phyloP scores from a whole-genome alignment of 2,329 filamentous ascomycete genomes.

The Penicillium italicum region DNA sequence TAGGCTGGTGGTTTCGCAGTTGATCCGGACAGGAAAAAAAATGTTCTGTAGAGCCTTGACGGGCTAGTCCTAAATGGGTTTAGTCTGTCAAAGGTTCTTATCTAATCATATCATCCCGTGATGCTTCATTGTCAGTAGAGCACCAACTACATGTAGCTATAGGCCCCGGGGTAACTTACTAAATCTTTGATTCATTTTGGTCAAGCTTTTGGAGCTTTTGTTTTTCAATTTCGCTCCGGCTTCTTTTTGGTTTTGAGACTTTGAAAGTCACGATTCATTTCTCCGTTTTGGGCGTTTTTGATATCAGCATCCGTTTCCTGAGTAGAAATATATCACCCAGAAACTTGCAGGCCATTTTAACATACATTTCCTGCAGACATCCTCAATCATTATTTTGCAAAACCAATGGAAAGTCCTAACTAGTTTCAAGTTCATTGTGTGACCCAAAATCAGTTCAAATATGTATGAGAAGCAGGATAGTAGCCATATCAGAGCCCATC shows the following conservation, averaged over 20 bases:
- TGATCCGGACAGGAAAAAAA: slow-evolving; percentile 39
- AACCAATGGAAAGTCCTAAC: background rate
- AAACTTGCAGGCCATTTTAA: no score
- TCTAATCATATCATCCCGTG: slow-evolving; percentile 29
- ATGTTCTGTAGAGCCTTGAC: slow-evolving; percentile 40
- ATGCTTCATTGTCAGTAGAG: background rate
- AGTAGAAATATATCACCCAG: background rate
- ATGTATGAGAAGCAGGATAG: no score
- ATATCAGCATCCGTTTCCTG: no score
- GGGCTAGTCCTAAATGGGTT: slow-evolving; percentile 32
- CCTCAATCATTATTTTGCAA: background rate
- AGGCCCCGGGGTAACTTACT: background rate
- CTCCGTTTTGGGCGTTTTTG: background rate
- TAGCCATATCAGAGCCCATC: background rate
- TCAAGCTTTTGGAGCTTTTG: accelerated
- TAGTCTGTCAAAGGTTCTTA: slow-evolving; percentile 29
- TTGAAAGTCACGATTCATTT: background rate
- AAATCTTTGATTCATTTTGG: background rate
- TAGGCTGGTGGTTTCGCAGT: slow-evolving; percentile 30
- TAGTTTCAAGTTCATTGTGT: background rate
- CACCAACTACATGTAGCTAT: background rate
- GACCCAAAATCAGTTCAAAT: background rate
- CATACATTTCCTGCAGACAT: background rate
- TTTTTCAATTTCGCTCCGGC: accelerated
- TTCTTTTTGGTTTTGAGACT: background rate